Evolutionary conservation across 495 filamentous ascomycete species (phyloP), one percentile per base, ranked within the genome.

Genomic region (Aspergillus coremiiformis): DNA sequence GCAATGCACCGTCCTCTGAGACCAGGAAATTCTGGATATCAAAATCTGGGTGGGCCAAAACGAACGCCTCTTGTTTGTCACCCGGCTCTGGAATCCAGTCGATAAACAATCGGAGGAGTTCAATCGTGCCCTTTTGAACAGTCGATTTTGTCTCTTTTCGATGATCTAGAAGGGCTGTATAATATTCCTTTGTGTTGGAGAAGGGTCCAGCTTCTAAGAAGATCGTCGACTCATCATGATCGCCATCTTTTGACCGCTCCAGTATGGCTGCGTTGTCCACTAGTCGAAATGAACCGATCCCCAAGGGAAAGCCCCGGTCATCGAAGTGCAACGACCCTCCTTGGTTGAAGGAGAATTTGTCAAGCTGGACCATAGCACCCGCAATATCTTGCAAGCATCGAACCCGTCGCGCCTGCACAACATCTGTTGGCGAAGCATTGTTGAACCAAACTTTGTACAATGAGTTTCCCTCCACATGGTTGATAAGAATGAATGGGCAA

Each of bases 11-110:
- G 19, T 70, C 59, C 8, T 69, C 54, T 3, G 62, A 58, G 0
- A 70, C 67, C 9, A 74, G 33, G 5, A 63, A 35, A 48, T 74
- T 73, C 44, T 72, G 66, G 8, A 64, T 47, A 52, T 72, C 59
- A 27, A 71, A 59, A 41, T 74, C 71, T 4, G 64, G 61, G 58
- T 63, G 63, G 2, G 57, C 49, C 21, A 76, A 66, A 8, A 71
- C 63, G 39, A 73, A 73, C 0, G 47, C 37, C 11, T 58, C 35
- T n/a, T 21, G 42, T 41, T 17, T 17, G 22, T 44, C 39, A 5
- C 39, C 17, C 22, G 52, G 57, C 39, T 53, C 39, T 22, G 57
- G 50, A n/a, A 50, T 52, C 55, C 56, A 58, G 39, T 9, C 41
- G 29, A 66, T 52, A 14, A 69, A 43, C 20, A 52, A 44, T 10